These are phyloP conservation scores for Ceratocystis albifundus DNA, from an alignment of 2,329 filamentous ascomycete genomes.

Conservation along the genomic window DNA sequence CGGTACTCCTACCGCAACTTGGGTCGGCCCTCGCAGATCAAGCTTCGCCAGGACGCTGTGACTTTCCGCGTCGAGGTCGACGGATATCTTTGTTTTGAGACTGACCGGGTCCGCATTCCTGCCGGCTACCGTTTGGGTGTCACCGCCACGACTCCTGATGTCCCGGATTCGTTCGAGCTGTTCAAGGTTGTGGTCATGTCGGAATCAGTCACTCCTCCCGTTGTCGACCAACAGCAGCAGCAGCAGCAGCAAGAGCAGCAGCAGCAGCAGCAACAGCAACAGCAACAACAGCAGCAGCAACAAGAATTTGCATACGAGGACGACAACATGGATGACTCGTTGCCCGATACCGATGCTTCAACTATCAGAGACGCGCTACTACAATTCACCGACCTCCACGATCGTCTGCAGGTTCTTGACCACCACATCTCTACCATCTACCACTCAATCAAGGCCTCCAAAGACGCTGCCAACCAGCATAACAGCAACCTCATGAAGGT, in stretches of 20 bases:
- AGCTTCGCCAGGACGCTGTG: conserved; percentile 52
- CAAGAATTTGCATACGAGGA: conserved; percentile 19
- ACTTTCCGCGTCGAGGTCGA: conserved; percentile 72
- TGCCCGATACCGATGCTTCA: conserved; percentile 40
- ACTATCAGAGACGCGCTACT: conserved; percentile 39
- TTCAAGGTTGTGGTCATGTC: conserved; percentile 72
- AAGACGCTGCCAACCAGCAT: conserved; percentile 43
- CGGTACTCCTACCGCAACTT: conserved; percentile 83
- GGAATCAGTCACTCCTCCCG: conserved; percentile 33
- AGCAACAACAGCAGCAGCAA: conserved; percentile 29
- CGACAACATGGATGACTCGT: conserved; percentile 32
- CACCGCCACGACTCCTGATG: conserved; percentile 78
- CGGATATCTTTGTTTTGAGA: conserved; percentile 70
- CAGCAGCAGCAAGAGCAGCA: conserved; percentile 27
- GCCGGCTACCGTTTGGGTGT: conserved; percentile 74
- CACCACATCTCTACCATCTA: conserved; percentile 56
- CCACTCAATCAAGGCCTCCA: conserved; percentile 42
- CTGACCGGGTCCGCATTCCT: conserved; percentile 65
- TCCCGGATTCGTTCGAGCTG: conserved; percentile 86
- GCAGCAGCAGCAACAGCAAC: conserved; percentile 30
- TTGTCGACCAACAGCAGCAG: conserved; percentile 23
- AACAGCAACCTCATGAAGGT: conserved; percentile 37
- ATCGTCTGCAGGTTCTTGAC: conserved; percentile 62
- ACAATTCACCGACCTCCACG: conserved; percentile 77
- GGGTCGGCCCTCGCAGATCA: conserved; percentile 69